Base-by-base conservation (phyloP, 257 asterid genomes). In the Forsythia suspensa region DNA sequence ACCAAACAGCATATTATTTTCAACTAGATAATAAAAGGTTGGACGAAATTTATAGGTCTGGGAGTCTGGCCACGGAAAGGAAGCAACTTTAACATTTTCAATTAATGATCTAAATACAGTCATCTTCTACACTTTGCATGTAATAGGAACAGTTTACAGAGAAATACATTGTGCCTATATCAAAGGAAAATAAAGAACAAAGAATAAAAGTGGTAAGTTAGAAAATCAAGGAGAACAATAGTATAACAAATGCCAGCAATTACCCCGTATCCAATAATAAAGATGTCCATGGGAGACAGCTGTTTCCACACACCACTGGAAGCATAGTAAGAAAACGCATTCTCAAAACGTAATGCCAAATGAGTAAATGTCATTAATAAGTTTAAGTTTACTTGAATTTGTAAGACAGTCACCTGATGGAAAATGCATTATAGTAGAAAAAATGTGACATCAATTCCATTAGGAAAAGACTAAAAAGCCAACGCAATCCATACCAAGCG, bases 221-320 rank as follows among this genome's bases (percentile, higher is more conserved):
- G 38, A 37, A 48, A 41, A 61, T 39, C 24, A 24, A 15, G 24
- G 16, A 43, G 75, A 65, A 78, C 48, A 73, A 70, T 55, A 76
- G 78, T 6, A 80, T 69, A 59, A 61, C 42, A 75, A 72, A 78
- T 55, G 65, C 38, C 74, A 76, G 79, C 72, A 87, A 92, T 88
- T 92, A 95, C 99, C 83, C 99, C 99, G 71, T 95, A 95, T 78
- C 99, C 99, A 77, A 95, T 85, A 79, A 95, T 90, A 86, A 93
- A 93, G 85, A 93, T 90, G 89, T 93, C 96, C 87, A 87, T 67
- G 40, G 99, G 93, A 82, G 98, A 88, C 79, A 95, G 84, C 36
- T 93, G 90, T 81, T 88, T 92, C 99, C 99, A 95, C 80, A 90
- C 48, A 74, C 96, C 96, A 85, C 99, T 95, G 85, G 81, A 84